Evolutionary conservation across 208 protist species (phyloP), one percentile per base, ranked within the genome.

Genomic region (Acanthamoeba culbertsoni): DNA sequence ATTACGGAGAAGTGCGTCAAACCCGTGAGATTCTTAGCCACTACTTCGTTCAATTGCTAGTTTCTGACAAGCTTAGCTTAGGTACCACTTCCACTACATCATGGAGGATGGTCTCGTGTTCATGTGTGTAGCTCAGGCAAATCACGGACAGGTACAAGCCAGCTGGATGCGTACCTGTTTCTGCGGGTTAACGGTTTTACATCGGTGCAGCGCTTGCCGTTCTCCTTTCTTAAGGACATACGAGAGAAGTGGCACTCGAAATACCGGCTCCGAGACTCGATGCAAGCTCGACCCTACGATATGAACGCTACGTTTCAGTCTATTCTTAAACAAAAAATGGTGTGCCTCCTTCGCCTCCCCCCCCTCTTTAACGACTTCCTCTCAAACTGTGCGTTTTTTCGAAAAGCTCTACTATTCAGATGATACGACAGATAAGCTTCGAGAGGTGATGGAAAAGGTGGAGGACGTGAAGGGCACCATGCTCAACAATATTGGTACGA

Each of bases 381-480:
- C 28, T 28, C 31, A 10, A 42, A n/a, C 31, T 40, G 8, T 40
- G 26, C 35, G 8, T 42, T 43, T 48, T 7, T 23, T 23, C 7
- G 10, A 7, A 37, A 23, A 79, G 71, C 71, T 79, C 26, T 79
- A 79, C 71, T 79, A 79, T n/a, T 79, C 71, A 42, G 71, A 79
- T 8, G 40, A 79, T 42, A 53, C 71, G n/a, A 51, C 42, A 18
- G 71, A 79, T 42, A 79, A 79, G 33, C 35, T 79, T 7, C 71
- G 71, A 18, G 71, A 79, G 71, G 71, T 79, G 37, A 79, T 79
- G 71, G 71, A 79, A 79, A 79, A 79, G 71, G 71, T 79, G 71
- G 71, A 79, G 71, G 71, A 79, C 71, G 71, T 79, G 71, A 79
- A 79, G 71, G 71, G 71, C 42, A 79, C 71, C 71, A 79, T 79